Percentiles rank a stretch among this genome's conserved stretches.
phyloP scores from a whole-genome alignment of 139 green algal species.

The Closterium sp. region DNA sequence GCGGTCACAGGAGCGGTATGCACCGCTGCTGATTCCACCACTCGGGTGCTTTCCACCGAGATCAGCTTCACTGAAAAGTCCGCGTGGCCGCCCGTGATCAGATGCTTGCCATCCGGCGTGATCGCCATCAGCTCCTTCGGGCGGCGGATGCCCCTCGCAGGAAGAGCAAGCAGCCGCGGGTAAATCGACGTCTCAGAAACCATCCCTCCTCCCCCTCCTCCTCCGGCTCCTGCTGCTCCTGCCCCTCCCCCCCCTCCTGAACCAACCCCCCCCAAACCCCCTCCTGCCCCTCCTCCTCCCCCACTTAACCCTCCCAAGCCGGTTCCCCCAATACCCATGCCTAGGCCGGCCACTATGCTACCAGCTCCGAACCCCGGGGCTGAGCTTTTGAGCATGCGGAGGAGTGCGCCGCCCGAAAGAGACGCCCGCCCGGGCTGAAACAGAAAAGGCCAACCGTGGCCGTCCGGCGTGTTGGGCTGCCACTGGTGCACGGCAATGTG shows the following conservation, averaged over 20 bases:
- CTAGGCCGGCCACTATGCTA: not conserved
- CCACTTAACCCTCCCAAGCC: not conserved
- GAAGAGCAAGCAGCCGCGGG: not conserved
- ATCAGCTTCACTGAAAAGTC: slow-evolving; percentile 42
- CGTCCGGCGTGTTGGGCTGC: slow-evolving; percentile 48
- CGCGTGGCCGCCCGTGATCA: slow-evolving; percentile 26
- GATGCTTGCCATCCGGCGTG: not conserved
- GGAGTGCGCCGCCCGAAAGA: not conserved
- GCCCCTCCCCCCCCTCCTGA: not conserved
- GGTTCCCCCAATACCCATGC: not conserved
- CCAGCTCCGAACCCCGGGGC: not conserved
- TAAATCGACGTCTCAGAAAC: not conserved
- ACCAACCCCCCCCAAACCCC: not conserved
- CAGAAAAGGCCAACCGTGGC: slow-evolving; percentile 34
- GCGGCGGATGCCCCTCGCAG: slow-evolving; percentile 3
- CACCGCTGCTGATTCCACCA: slow-evolving; percentile 58
- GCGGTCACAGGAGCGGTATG: slow-evolving; percentile 67
- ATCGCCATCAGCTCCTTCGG: not conserved
- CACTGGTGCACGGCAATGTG: slow-evolving; percentile 10
- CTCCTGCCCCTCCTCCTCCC: not conserved
- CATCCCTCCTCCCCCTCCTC: not conserved
- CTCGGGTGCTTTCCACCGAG: slow-evolving; percentile 18
- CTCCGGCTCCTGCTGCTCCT: not conserved
- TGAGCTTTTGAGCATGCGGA: slow-evolving; percentile 20
- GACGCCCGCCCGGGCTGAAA: slow-evolving; percentile 13